Conservation (phyloP, 2,329 filamentous ascomycete species). For the Teratosphaeriaceae sp. region DNA sequence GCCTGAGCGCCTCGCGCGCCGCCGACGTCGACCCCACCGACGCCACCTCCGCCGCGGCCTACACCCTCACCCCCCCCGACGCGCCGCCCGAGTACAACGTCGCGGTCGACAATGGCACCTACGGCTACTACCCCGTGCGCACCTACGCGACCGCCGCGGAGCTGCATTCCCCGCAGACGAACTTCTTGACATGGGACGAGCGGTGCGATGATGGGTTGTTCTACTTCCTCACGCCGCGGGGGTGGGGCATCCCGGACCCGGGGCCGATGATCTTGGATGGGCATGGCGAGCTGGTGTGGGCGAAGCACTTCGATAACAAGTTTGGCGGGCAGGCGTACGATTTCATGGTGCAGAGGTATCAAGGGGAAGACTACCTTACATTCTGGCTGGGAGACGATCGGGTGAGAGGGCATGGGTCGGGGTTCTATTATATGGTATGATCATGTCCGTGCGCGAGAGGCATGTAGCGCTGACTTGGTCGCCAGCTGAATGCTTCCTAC, state of each 20-base stretch:
- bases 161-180: constrained; percentile 20
- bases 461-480: constrained; percentile 1
- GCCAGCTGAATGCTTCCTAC: constrained; percentile 32
- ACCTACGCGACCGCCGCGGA: constrained; percentile 19
- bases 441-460: not conserved
- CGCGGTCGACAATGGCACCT: constrained; percentile 23
- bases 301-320: constrained; percentile 25
- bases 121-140: constrained; percentile 22
- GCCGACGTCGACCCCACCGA: not conserved
- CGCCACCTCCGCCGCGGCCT: too few relatives aligned
- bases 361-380: constrained; percentile 31
- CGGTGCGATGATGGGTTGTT: constrained; percentile 22
- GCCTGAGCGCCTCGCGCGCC: constrained; percentile 11
- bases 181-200: constrained; percentile 22
- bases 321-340: constrained; percentile 30
- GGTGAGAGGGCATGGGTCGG: constrained; percentile 29
- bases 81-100: constrained; percentile 17
- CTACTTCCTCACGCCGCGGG: constrained; percentile 29
- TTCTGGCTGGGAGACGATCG: constrained; percentile 35
- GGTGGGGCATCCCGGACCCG: constrained; percentile 23
- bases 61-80: constrained; percentile 3
- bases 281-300: constrained; percentile 26
- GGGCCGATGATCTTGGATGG: constrained; percentile 29
- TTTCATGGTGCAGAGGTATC: constrained; percentile 29
- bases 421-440: constrained; percentile 29